Base-by-base conservation (phyloP, 1,284 basidiomycete genomes). In the Coriolopsis trogii region DNA sequence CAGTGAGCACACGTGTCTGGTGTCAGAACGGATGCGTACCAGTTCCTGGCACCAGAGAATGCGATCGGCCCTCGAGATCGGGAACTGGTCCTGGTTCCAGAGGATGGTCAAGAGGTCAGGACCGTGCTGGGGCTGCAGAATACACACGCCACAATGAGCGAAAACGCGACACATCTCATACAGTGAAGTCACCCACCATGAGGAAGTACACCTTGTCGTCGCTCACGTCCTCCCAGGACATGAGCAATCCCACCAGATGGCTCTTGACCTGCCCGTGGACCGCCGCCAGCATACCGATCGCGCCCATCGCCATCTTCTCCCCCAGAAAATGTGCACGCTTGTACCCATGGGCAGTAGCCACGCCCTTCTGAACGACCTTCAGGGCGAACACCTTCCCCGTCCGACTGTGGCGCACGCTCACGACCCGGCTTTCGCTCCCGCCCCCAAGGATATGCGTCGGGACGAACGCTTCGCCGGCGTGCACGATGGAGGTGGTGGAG, bases 201-300 rank as follows among this genome's bases (percentile, higher is more conserved):
- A 50, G 23, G 16, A 50, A 45, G 42, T 16, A 45, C 15, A 44
- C 25, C 36, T n/a, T 31, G 5, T 34, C 41, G 36, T 25, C 29
- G 20, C n/a, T 7, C 13, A 18, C n/a, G 23, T 50, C 49, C 28
- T 50, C 49, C 49, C 49, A 50, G 28, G 26, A 39, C 42, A 44
- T 38, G 26, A 44, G 29, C n/a, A 50, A 20, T 4, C 26, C 30
- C 41, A 43, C n/a, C 25, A 50, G 37, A n/a, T n/a, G n/a, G n/a
- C n/a, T n/a, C n/a, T n/a, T n/a, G n/a, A n/a, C n/a, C n/a, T n/a
- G n/a, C n/a, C n/a, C n/a, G n/a, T n/a, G 37, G 24, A 40, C 42
- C 24, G n/a, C n/a, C n/a, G 15, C 42, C 41, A 15, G 41, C 41
- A 4, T 24, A 12, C 8, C n/a, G 31, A 42, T 38, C 36, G 44